A percentile compares a stretch with the other conserved stretches of the same genome.
phyloP scores from a whole-genome alignment of 2,329 filamentous ascomycete species.

The Elsinoe perseae region DNA sequence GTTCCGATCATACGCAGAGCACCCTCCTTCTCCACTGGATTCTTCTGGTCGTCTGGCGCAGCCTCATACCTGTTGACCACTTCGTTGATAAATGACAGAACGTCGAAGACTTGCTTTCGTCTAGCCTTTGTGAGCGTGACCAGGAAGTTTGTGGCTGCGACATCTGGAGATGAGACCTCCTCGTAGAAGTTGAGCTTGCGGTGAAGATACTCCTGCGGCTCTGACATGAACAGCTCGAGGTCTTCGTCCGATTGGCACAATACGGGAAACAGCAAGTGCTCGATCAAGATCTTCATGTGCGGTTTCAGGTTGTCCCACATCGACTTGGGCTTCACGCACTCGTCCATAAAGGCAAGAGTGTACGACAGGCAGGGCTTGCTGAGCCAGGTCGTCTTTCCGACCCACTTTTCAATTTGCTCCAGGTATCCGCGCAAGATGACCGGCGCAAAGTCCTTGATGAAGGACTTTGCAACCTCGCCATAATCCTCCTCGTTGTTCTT shows the following conservation, averaged over 20 bases:
- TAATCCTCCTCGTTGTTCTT: slow-evolving; percentile 70
- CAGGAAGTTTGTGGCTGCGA: slow-evolving; percentile 93
- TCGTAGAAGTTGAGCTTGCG: slow-evolving; percentile 97
- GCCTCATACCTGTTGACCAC: slow-evolving; percentile 89
- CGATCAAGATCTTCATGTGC: slow-evolving; percentile 85
- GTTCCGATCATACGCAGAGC: slow-evolving; percentile 96
- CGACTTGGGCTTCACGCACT: slow-evolving; percentile 92
- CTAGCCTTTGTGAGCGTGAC: slow-evolving; percentile 89
- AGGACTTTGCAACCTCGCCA: slow-evolving; percentile 76
- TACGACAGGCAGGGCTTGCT: slow-evolving; percentile 91
- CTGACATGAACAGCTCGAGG: slow-evolving; percentile 84
- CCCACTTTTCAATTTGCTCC: slow-evolving; percentile 93
- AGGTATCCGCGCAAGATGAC: slow-evolving; percentile 95
- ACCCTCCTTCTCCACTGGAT: slow-evolving; percentile 91
- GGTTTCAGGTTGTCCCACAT: slow-evolving; percentile 95
- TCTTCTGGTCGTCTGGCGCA: slow-evolving; percentile 79
- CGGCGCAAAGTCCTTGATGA: slow-evolving; percentile 83
- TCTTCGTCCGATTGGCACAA: slow-evolving; percentile 89
- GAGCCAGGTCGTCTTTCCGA: slow-evolving; percentile 86
- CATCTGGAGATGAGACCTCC: slow-evolving; percentile 88
- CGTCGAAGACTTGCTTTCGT: slow-evolving; percentile 90
- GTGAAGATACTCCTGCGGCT: slow-evolving; percentile 94
- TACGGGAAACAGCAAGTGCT: slow-evolving; percentile 91
- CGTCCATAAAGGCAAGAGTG: slow-evolving; percentile 89
- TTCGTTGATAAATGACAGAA: slow-evolving; percentile 89